These are phyloP conservation scores for Fusarium clavum DNA, from an alignment of 2,329 filamentous ascomycete genomes.

Conservation along the genomic window DNA sequence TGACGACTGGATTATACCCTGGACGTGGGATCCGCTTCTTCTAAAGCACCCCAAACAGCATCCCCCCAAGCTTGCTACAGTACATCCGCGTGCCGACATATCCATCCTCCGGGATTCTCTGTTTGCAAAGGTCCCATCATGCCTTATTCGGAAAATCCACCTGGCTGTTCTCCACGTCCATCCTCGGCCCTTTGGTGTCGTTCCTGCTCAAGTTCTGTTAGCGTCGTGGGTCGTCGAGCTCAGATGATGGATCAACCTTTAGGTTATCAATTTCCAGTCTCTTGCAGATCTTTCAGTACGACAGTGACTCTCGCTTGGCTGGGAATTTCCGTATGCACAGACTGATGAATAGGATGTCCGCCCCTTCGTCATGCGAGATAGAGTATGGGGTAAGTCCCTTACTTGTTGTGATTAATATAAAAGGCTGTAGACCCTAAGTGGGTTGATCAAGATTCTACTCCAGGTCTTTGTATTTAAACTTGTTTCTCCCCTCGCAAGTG, in stretches of 20 bases:
- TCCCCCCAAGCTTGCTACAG: slow-evolving; percentile 4
- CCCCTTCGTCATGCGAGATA: slow-evolving; percentile 26
- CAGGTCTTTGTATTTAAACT: slow-evolving; percentile 9
- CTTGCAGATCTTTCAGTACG: slow-evolving; percentile 18
- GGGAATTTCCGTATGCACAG: slow-evolving; percentile 16
- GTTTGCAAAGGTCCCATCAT: slow-evolving; percentile 29
- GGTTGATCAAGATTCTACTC: slow-evolving; percentile 6
- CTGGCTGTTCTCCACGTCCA: slow-evolving; percentile 4
- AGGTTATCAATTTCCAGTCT: slow-evolving; percentile 15
- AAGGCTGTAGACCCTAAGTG: slow-evolving; percentile 23
- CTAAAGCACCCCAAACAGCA: slow-evolving; percentile 12
- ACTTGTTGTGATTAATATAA: slow-evolving; percentile 18
- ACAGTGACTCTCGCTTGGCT: background rate
- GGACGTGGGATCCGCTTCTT: slow-evolving; percentile 27
- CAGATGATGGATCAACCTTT: slow-evolving; percentile 12
- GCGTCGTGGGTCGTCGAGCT: slow-evolving; percentile 28
- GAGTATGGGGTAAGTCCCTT: slow-evolving; percentile 27
- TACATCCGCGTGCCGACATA: slow-evolving; percentile 36
- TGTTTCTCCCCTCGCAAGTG: background rate
- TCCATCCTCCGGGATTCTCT: slow-evolving; percentile 25
- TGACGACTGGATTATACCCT: slow-evolving; percentile 25
- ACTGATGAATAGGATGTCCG: slow-evolving; percentile 15
- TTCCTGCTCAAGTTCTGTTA: slow-evolving; percentile 32
- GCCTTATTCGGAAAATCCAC: slow-evolving; percentile 26
- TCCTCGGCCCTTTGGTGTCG: slow-evolving; percentile 28